phyloP scores from a whole-genome alignment of 441 rosid genomes.

The Theobroma grandiflorum region DNA sequence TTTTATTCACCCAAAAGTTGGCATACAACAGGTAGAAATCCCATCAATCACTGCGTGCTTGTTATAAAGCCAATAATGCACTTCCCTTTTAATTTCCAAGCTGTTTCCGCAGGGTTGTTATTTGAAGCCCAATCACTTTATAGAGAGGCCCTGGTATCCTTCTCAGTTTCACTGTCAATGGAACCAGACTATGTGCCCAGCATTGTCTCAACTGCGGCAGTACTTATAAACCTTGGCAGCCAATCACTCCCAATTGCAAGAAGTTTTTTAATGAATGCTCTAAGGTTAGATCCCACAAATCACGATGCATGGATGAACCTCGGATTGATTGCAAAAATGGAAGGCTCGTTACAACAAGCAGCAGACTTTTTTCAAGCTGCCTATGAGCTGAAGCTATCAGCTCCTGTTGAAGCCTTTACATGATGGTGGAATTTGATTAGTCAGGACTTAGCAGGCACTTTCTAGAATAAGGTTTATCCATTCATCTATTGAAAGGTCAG shows the following conservation, averaged over 20 bases:
- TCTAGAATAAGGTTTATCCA: background rate
- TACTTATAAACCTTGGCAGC: slow-evolving; percentile 66
- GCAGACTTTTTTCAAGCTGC: slow-evolving; percentile 98
- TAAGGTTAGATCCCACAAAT: slow-evolving; percentile 76
- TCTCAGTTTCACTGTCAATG: slow-evolving; percentile 69
- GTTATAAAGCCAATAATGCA: slow-evolving; percentile 12
- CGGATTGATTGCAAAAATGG: slow-evolving; percentile 77
- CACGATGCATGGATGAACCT: slow-evolving; percentile 87
- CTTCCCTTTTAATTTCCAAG: slow-evolving; percentile 9
- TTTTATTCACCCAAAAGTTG: slow-evolving; percentile 77
- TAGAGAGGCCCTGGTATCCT: slow-evolving; percentile 80
- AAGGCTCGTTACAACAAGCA: slow-evolving; percentile 82
- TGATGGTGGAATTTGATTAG: slow-evolving; percentile 24
- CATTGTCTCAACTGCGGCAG: slow-evolving; percentile 75
- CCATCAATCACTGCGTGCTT: background rate
- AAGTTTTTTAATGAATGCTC: slow-evolving; percentile 84
- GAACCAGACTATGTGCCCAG: slow-evolving; percentile 89
- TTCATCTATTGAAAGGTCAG: background rate
- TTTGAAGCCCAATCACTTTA: slow-evolving; percentile 69
- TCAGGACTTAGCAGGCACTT: background rate
- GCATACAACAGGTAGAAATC: slow-evolving; percentile 70
- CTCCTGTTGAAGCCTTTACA: slow-evolving; percentile 71
- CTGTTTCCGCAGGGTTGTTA: slow-evolving; percentile 59
- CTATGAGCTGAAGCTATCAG: slow-evolving; percentile 75
- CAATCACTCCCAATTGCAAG: slow-evolving; percentile 68